Percentiles rank a stretch among this genome's conserved stretches.
These are phyloP conservation scores for Leccinum incarnatum DNA, from an alignment of 768 basidiomycete genomes.

Conservation along the genomic window DNA sequence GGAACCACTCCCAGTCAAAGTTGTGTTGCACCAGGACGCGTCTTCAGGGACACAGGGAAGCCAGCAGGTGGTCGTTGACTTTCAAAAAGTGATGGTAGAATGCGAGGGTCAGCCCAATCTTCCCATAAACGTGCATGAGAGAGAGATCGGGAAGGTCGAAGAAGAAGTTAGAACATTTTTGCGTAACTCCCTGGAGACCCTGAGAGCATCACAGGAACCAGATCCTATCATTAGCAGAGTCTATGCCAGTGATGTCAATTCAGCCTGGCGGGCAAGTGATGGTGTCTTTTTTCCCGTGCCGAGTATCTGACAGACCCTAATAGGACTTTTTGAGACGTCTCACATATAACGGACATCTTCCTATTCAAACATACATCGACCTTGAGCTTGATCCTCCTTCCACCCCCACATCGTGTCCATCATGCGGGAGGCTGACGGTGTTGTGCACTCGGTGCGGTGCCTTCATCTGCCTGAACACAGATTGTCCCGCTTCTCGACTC, in stretches of 20 bases:
- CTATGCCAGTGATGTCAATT: too few species aligned
- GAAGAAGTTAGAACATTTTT: background rate
- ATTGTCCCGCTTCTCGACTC: constrained; percentile 18
- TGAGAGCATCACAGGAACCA: background rate
- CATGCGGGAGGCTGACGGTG: constrained; percentile 1
- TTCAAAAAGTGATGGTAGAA: constrained; percentile 12
- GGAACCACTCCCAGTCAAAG: constrained; percentile 12
- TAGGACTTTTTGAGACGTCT: constrained; percentile 22
- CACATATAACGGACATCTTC: constrained; percentile 1
- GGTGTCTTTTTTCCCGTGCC: too few species aligned
- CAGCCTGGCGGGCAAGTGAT: too few species aligned
- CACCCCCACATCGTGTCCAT: background rate
- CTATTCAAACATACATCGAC: background rate
- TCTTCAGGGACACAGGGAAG: background rate
- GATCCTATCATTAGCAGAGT: too few species aligned
- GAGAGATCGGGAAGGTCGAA: constrained; percentile 11
- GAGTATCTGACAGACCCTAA: background rate
- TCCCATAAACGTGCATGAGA: constrained; percentile 13
- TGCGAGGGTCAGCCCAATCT: constrained; percentile 14
- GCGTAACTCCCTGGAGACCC: background rate
- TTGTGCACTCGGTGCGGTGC: constrained; percentile 1
- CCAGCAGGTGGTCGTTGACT: constrained; percentile 18
- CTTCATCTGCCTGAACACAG: constrained; percentile 19
- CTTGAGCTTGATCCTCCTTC: background rate
- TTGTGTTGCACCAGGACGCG: constrained; percentile 12